Conservation (phyloP, 768 basidiomycete species). For the Thelephora ganbajun region DNA sequence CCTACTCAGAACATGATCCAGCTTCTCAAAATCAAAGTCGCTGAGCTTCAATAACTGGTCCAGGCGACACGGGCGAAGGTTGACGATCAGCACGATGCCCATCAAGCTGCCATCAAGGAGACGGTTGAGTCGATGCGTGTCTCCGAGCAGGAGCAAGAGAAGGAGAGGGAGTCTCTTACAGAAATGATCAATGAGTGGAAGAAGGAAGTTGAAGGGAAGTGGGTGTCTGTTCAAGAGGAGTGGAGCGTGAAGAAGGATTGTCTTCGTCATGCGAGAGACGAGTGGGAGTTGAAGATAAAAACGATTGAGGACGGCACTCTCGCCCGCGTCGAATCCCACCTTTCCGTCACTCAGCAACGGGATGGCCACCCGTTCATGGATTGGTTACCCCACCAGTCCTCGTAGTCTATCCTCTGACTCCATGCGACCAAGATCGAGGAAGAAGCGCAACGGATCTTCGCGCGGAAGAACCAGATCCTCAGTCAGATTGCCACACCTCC, state of each 20-base stretch:
- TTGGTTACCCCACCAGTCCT: conserved; percentile 70
- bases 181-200: too few species aligned
- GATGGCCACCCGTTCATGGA: conserved; percentile 28
- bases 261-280: conserved; percentile 47
- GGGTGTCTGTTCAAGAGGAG: conserved; percentile 64
- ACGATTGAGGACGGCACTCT: too few species aligned
- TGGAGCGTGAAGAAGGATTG: conserved; percentile 75
- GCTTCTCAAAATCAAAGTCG: conserved; percentile 49
- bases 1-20: conserved; percentile 66
- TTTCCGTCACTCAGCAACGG: too few species aligned
- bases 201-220: too few species aligned
- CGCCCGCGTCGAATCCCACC: too few species aligned
- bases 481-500: conserved; percentile 1
- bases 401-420: conserved; percentile 55
- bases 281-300: too few species aligned
- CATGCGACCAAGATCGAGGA: too few species aligned
- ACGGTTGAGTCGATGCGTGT: conserved; percentile 8
- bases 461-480: conserved; percentile 22
- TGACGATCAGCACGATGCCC: conserved; percentile 21
- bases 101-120: conserved; percentile 15
- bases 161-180: too few species aligned
- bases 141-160: conserved; percentile 19
- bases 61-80: conserved; percentile 28
- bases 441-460: conserved; percentile 19
- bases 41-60: too few species aligned